Evolutionary conservation across 495 filamentous ascomycete genomes (phyloP).

Genomic region (Penicillium steckii): DNA sequence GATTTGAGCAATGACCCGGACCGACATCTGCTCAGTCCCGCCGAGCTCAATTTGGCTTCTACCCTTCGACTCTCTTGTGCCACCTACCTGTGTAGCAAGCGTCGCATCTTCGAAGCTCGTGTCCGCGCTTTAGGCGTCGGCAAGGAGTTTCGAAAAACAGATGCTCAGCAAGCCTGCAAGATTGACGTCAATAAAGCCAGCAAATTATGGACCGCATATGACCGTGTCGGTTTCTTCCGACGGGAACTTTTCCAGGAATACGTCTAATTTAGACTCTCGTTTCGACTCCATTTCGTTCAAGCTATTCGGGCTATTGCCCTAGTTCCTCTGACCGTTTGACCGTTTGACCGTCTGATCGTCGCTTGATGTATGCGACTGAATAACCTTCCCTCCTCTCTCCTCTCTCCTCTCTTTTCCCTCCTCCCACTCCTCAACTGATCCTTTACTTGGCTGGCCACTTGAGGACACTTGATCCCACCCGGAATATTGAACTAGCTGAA

Average conservation of each 20-base stretch:
- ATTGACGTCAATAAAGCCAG: conserved; percentile 99
- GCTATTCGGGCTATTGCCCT: too few relatives aligned
- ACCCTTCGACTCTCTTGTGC: conserved; percentile 83
- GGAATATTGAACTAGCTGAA: too few relatives aligned
- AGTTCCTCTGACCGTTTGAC: neutral
- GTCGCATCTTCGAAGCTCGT: conserved; percentile 82
- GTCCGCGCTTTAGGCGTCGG: conserved; percentile 64
- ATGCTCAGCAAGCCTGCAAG: conserved; percentile 94
- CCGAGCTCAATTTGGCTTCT: conserved; percentile 76
- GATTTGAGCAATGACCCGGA: conserved; percentile 81
- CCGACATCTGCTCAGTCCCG: conserved; percentile 69
- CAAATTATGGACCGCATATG: conserved; percentile 89
- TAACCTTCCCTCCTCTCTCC: neutral
- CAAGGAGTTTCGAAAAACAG: conserved; percentile 96
- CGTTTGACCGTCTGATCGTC: neutral
- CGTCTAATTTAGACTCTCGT: conserved; percentile 25
- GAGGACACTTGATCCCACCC: too few relatives aligned
- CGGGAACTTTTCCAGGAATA: conserved; percentile 56
- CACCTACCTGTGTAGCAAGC: conserved; percentile 92
- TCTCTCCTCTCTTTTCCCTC: neutral
- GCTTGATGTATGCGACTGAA: neutral
- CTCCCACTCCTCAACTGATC: neutral
- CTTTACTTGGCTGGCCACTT: too few relatives aligned
- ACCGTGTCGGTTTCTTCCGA: conserved; percentile 86
- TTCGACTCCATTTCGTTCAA: too few relatives aligned